Evolutionary conservation across 345 rosid genomes (phyloP).

Genomic region (Syzygium jambos): DNA sequence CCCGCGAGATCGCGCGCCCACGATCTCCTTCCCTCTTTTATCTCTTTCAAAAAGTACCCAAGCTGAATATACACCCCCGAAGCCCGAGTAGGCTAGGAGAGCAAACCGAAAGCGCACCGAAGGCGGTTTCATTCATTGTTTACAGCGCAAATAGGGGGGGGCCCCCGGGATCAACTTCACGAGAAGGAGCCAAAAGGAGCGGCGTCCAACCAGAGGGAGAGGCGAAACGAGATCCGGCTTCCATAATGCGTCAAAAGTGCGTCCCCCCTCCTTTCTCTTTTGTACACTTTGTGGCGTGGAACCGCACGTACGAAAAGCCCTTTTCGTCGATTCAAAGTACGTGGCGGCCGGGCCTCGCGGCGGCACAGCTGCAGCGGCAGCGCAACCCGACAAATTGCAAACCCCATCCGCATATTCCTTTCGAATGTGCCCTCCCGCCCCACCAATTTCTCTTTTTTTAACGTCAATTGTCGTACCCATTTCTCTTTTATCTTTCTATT

Average conservation of each 20-base stretch:
- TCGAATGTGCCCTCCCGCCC: neutral
- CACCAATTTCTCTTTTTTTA: neutral
- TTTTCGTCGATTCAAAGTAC: neutral
- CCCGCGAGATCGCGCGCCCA: neutral
- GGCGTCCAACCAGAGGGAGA: neutral
- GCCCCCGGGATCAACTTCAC: neutral
- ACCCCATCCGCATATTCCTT: constrained; percentile 7
- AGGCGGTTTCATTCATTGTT: neutral
- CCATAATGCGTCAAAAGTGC: neutral
- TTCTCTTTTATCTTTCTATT: neutral
- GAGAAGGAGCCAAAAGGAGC: neutral
- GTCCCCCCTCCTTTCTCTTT: neutral
- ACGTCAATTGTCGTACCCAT: neutral
- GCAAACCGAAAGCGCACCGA: neutral
- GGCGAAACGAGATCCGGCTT: neutral
- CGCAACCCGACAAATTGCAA: neutral
- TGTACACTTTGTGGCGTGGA: neutral
- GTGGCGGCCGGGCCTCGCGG: constrained; percentile 5
- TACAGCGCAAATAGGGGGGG: neutral
- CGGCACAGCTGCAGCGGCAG: neutral
- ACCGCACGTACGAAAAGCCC: neutral
- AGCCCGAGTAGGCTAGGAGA: no score
- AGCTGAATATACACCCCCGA: neutral
- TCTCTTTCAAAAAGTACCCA: neutral
- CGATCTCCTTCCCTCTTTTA: neutral